Evolutionary conservation across 2,329 filamentous ascomycete species (phyloP), one percentile per base, ranked within the genome.

Genomic region (Davidsoniella virescens): DNA sequence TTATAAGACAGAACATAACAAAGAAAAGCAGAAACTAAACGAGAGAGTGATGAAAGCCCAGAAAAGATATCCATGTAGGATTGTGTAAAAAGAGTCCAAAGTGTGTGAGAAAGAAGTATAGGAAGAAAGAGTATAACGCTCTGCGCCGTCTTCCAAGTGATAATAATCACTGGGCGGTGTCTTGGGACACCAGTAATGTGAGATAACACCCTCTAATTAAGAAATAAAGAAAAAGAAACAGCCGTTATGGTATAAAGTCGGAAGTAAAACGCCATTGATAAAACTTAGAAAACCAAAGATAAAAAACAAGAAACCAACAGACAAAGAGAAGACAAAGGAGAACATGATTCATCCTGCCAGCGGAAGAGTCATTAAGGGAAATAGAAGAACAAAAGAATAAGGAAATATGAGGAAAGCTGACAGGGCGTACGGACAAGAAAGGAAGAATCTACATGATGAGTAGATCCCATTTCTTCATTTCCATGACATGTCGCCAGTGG

Each of bases 401-500:
- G 52, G 47, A 51, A 36, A 36, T 25, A 39, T 54, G 52, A 47
- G 33, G 44, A 49, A 46, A 42, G n/a, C 40, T 29, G 49, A 25
- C 26, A 39, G 20, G 42, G 51, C 53, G 44, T 23, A 10, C 16
- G 26, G n/a, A 4, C 26, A 57, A 57, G 23, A 16, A 50, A 57
- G 49, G 47, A 49, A 50, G 54, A 51, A 52, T 48, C 29, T 68
- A 94, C 67, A 95, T 88, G 65, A 95, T 76, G 65, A 95, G 73
- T 69, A 87, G 92, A 64, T 94, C 86, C 88, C 87, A 94, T 58
- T 79, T 79, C 70, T 90, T 92, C 68, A 82, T 78, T 67, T 78
- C 78, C 87, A 95, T 94, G 62, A 90, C 78, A 67, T 94, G 85
- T 69, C 90, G 76, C 90, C 90, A 96, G 79, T 88, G 87, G 66